Base-by-base conservation (phyloP, 2,329 filamentous ascomycete genomes). In the Pseudogymnoascus verrucosus region DNA sequence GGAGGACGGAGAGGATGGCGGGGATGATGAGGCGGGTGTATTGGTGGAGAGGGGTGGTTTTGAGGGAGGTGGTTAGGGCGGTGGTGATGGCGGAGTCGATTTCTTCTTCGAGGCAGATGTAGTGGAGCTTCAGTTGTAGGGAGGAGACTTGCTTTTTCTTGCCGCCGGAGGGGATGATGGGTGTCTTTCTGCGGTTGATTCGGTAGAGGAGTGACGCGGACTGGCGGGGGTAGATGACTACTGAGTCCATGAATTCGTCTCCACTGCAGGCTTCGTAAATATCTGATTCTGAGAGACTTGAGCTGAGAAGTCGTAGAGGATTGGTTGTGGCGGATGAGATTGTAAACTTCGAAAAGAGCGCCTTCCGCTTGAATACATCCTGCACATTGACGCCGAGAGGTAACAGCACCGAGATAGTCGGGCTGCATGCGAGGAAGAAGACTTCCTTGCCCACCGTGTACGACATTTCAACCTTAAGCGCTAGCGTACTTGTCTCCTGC, bases 381-480 rank as follows among this genome's bases (percentile, higher is more conserved):
- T 98, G 93, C 5, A 99, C 95, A 68, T 98, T 98, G 66, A 99
- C 95, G 2, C 93, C 93, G 3, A 99, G 81, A 0, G 91, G 90
- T 4, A 99, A 79, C 1, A 89, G 83, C 1, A 95, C 88, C 2
- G 87, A 83, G 19, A 96, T 80, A 3, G 81, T 84, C 19, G 84
- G 82, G 6, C 82, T 80, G 14, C 82, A 84, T 14, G 85, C 82
- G 72, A 88, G 89, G 62, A 81, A 79, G 67, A 91, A 90, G 6
- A 78, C 79, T 2, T 87, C 89, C 2, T 84, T 77, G 0, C 85
- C 79, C 0, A 90, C 93, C 1, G 82, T 82, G 71, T 95, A 96
- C 0, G 79, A 80, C 8, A 92, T 80, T 67, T 96, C 93, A n/a
- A 93, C 76, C 66, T 87, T 88, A 63, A 93, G 80, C 0, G 86